phyloP scores from a whole-genome alignment of 768 basidiomycete species.

The Lactarius akahatsu region DNA sequence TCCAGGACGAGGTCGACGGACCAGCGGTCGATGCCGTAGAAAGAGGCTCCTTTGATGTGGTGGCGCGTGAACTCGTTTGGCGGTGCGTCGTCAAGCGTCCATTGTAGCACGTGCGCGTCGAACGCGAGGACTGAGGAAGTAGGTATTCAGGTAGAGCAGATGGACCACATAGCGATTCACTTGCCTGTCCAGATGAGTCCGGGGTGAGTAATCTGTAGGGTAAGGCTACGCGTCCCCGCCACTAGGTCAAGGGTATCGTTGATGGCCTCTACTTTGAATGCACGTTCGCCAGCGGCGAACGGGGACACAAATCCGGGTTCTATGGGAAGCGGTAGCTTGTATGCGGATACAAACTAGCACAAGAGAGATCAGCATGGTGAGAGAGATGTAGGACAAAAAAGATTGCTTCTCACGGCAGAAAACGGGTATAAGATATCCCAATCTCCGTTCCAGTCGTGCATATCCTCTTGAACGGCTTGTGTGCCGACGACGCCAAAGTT shows the following conservation, averaged over 20 bases:
- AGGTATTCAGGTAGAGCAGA: constrained; percentile 2
- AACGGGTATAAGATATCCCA: constrained; percentile 89
- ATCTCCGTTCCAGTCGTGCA: constrained; percentile 79
- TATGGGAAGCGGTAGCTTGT: constrained; percentile 67
- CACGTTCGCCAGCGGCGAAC: constrained; percentile 32
- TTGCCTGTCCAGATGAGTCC: constrained; percentile 84
- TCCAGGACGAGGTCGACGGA: constrained; percentile 69
- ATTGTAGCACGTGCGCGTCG: constrained; percentile 82
- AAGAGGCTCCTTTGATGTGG: constrained; percentile 89
- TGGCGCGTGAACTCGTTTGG: constrained; percentile 75
- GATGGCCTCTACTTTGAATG: constrained; percentile 56
- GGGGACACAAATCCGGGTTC: constrained; percentile 37
- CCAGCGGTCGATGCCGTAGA: constrained; percentile 75
- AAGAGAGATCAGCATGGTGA: constrained; percentile 9
- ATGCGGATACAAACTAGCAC: constrained; percentile 76
- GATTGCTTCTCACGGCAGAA: constrained; percentile 52
- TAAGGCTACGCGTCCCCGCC: constrained; percentile 67
- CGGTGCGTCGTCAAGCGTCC: constrained; percentile 80
- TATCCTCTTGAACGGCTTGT: constrained; percentile 47
- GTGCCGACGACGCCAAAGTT: constrained; percentile 52
- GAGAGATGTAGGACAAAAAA: background rate
- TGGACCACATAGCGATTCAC: constrained; percentile 26
- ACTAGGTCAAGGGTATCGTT: constrained; percentile 54
- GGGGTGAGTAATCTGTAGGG: constrained; percentile 70
- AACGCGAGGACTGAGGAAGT: constrained; percentile 70